phyloP scores from a whole-genome alignment of 176 grass and related monocot genomes.

The Otatea glauca region DNA sequence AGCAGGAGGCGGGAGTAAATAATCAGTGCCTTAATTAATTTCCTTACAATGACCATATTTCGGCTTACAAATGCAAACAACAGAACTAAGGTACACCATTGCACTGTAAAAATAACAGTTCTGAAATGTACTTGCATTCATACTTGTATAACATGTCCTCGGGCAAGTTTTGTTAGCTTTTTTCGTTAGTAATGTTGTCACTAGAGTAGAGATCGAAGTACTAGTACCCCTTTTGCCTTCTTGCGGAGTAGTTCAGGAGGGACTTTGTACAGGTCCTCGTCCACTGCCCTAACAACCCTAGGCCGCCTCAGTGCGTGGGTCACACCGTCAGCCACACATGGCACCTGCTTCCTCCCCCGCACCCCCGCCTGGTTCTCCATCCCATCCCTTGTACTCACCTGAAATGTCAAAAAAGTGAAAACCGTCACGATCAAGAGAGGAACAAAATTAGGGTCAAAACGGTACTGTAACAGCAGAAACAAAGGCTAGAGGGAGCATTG shows the following conservation, averaged over 20 bases:
- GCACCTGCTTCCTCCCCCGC: conserved; percentile 30
- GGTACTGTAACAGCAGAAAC: neutral
- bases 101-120: neutral
- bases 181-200: neutral
- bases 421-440: neutral
- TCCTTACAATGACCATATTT: neutral
- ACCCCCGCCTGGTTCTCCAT: neutral
- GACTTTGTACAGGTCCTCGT: conserved; percentile 75
- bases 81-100: neutral
- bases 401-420: neutral
- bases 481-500: neutral
- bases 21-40: neutral
- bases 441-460: conserved; percentile 14
- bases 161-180: neutral
- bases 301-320: conserved; percentile 7
- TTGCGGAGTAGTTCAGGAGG: conserved; percentile 46
- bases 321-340: neutral
- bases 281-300: conserved; percentile 48
- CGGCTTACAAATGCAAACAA: neutral
- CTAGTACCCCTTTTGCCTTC: conserved; percentile 54
- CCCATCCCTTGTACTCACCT: conserved; percentile 41
- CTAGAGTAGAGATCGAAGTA: neutral
- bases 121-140: neutral
- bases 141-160: neutral
- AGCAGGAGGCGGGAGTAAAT: neutral